These are phyloP conservation scores for Solanum neorickii DNA, from an alignment of 257 asterid species.

Conservation along the genomic window DNA sequence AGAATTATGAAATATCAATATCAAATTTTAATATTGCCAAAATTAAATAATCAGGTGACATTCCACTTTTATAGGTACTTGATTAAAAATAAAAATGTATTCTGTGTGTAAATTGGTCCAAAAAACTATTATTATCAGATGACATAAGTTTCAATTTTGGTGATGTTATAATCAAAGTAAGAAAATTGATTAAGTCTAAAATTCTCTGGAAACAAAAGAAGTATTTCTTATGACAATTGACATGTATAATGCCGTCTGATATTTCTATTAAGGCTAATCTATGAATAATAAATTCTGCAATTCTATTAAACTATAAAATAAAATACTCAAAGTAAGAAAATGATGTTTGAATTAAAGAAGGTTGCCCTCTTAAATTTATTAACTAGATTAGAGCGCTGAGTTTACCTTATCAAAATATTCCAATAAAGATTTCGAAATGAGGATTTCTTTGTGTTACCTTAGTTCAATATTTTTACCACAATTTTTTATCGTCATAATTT, in stretches of 20 bases:
- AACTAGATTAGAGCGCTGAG: not conserved
- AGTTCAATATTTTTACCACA: not conserved
- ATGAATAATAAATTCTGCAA: not conserved
- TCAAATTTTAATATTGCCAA: not conserved
- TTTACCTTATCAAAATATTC: not conserved
- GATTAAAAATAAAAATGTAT: not conserved
- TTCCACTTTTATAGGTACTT: not conserved
- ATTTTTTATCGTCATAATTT: no score
- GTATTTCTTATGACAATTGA: not conserved
- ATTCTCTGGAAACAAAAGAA: not conserved
- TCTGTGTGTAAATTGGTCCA: not conserved
- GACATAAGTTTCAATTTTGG: not conserved
- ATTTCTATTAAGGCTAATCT: not conserved
- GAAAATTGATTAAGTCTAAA: not conserved
- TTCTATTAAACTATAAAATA: not conserved
- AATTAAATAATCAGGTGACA: not conserved
- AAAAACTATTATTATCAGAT: not conserved
- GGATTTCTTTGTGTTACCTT: not conserved
- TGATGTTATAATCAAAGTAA: not conserved
- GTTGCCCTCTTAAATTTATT: not conserved
- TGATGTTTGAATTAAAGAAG: not conserved
- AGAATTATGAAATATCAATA: not conserved
- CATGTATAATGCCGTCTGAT: not conserved
- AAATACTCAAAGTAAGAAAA: not conserved
- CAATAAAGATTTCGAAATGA: not conserved